These are phyloP conservation scores for Phytophthora pinifolia DNA, from an alignment of 352 stramenopile species.

Conservation along the genomic window DNA sequence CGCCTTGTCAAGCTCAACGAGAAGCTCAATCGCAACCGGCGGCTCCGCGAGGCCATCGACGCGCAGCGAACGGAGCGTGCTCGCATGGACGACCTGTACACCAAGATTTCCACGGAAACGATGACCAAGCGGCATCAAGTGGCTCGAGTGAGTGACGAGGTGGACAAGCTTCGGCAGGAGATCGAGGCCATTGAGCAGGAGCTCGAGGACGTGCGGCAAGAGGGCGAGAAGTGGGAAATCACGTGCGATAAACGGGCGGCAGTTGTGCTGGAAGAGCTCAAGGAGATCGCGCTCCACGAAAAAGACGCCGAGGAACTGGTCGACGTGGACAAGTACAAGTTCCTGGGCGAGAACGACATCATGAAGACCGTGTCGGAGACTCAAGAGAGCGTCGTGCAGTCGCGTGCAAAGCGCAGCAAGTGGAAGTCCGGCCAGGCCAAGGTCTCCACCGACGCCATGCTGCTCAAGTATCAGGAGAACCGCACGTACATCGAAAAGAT, in stretches of 20 bases:
- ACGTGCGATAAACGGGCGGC: conserved; percentile 56
- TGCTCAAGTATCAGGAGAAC: conserved; percentile 84
- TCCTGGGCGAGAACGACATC: conserved; percentile 70
- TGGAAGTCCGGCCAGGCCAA: conserved; percentile 77
- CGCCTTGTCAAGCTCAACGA: conserved; percentile 86
- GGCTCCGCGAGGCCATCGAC: conserved; percentile 63
- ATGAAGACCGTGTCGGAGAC: conserved; percentile 54
- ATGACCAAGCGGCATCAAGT: conserved; percentile 64
- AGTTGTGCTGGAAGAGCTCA: conserved; percentile 64
- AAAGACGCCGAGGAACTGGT: conserved; percentile 52
- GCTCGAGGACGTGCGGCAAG: conserved; percentile 53
- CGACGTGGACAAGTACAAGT: conserved; percentile 65
- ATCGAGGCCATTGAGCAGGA: conserved; percentile 54
- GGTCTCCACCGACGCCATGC: conserved; percentile 54
- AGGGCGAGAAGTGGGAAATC: conserved; percentile 64
- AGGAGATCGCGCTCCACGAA: conserved; percentile 63
- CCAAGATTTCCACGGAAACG: conserved; percentile 65
- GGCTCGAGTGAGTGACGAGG: conserved; percentile 38
- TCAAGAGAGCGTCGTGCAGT: conserved; percentile 55
- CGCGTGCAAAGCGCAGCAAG: conserved; percentile 52
- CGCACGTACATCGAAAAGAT: conserved; percentile 82
- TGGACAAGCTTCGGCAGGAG: conserved; percentile 60
- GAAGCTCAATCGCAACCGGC: conserved; percentile 66
- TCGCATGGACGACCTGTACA: conserved; percentile 75
- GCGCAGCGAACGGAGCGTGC: conserved; percentile 66